These are phyloP conservation scores for Chalciporus piperatus DNA, from an alignment of 768 basidiomycete species.

Conservation along the genomic window DNA sequence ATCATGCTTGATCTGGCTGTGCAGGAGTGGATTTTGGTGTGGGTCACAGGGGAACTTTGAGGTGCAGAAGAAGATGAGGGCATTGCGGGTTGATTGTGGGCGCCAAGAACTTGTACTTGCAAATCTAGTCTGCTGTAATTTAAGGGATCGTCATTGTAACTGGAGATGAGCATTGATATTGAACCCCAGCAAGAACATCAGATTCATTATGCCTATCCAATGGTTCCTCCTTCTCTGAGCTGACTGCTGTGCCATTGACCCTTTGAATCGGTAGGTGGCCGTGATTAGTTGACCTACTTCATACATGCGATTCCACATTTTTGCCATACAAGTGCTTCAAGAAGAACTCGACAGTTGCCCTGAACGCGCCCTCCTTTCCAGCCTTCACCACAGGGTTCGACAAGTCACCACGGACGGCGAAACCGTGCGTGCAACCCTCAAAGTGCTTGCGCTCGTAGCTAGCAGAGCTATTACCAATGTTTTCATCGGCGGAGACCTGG, in stretches of 20 bases:
- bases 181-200: too few relatives aligned
- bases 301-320: too few relatives aligned
- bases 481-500: slow-evolving; percentile 44
- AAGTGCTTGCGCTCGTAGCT: slow-evolving; percentile 30
- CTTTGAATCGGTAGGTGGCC: too few relatives aligned
- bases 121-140: too few relatives aligned
- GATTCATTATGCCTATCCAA: too few relatives aligned
- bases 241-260: too few relatives aligned
- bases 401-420: slow-evolving; percentile 50
- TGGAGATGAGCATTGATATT: too few relatives aligned
- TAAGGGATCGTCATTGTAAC: too few relatives aligned
- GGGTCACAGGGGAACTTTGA: slow-evolving; percentile 14
- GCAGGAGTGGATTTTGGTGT: slow-evolving; percentile 17
- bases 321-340: slow-evolving; percentile 32
- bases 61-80: neutral
- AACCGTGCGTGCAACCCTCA: slow-evolving; percentile 50
- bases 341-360: slow-evolving; percentile 55
- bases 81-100: too few relatives aligned
- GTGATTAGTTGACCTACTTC: too few relatives aligned
- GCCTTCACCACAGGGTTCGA: slow-evolving; percentile 51
- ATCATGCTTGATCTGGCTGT: slow-evolving; percentile 1
- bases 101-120: too few relatives aligned
- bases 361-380: slow-evolving; percentile 56
- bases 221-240: too few relatives aligned
- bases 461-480: slow-evolving; percentile 46